Evolutionary conservation across 208 protist genomes (phyloP), one percentile per base, ranked within the genome.

Genomic region (Crithidia mellificae): DNA sequence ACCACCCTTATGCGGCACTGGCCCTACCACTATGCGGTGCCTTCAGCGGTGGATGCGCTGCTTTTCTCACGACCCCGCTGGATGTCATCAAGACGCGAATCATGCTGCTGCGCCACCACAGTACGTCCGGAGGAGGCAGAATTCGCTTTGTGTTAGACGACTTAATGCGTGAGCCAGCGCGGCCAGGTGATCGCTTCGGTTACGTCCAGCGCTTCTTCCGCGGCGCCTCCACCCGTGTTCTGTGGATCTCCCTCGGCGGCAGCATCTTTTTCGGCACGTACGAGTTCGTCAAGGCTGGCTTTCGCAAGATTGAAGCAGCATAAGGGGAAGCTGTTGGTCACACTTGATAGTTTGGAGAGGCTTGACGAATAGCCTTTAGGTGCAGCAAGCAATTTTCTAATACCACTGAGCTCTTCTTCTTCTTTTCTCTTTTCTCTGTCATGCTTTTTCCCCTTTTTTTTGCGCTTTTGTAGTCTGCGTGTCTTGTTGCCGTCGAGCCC

Each of bases 41-140:
- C 6, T 24, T 95, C 43, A 84, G 87, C 57, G 95, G 95, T 14
- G 91, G 87, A 14, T 84, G 77, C 7, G 81, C 95, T 15, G 93
- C 90, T 11, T 95, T 93, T 39, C 19, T 95, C 25, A 97, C 95
- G 2, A 98, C 95, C 30, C 95, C 93, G 8, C 63, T 98, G 9
- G 95, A 98, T 62, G 92, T 98, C 4, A 63, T 94, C 14, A 97
- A 97, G 70, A 97, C 95, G 15, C 89, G 95, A 54, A 95, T 98
- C 41, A 98, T 97, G 92, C 79, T 98, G 0, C 63, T 77, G 41
- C 55, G 61, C 12, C 64, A 58, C 25, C 69, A 62, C n/a, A 41
- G 54, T 51, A 39, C 52, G 19, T 59, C 38, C 29, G 41, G 29
- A 17, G 30, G n/a, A 14, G 55, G 30, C 36, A 76, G 54, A 19